Evolutionary conservation across 2,329 filamentous ascomycete genomes (phyloP).

Genomic region (Emmonsiellopsis sp.): DNA sequence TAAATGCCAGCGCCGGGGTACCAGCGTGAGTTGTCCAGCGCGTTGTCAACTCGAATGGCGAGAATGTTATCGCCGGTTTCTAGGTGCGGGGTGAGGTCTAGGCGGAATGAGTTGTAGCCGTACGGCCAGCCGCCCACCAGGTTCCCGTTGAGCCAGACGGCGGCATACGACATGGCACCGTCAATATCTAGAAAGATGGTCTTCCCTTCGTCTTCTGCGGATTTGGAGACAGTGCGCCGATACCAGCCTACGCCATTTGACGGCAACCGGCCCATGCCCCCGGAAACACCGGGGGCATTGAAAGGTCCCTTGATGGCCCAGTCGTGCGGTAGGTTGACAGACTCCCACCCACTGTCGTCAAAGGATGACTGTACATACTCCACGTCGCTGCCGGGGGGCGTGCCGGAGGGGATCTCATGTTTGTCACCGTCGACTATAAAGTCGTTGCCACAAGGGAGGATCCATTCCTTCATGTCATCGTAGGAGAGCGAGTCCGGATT

Average conservation of each 20-base stretch:
- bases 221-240: conserved; percentile 31
- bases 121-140: conserved; percentile 46
- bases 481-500: too few species aligned
- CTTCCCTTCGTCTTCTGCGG: conserved; percentile 26
- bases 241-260: conserved; percentile 48
- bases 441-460: too few species aligned
- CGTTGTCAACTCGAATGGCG: conserved; percentile 46
- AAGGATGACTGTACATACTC: conserved; percentile 26
- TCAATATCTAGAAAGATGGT: conserved; percentile 41
- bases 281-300: conserved; percentile 25
- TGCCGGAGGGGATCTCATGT: too few species aligned
- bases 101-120: conserved; percentile 43
- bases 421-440: too few species aligned
- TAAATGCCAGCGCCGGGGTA: conserved; percentile 49
- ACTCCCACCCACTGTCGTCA: conserved; percentile 36
- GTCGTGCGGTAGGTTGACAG: conserved; percentile 39
- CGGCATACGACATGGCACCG: conserved; percentile 44
- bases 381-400: conserved; percentile 20
- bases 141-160: conserved; percentile 44
- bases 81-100: conserved; percentile 41
- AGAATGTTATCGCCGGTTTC: conserved; percentile 33
- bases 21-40: conserved; percentile 42
- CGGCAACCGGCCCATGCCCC: conserved; percentile 40
- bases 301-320: conserved; percentile 44
- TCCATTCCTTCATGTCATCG: too few species aligned